Base-by-base conservation (phyloP, 768 basidiomycete species). In the Tephrocybe rancida region DNA sequence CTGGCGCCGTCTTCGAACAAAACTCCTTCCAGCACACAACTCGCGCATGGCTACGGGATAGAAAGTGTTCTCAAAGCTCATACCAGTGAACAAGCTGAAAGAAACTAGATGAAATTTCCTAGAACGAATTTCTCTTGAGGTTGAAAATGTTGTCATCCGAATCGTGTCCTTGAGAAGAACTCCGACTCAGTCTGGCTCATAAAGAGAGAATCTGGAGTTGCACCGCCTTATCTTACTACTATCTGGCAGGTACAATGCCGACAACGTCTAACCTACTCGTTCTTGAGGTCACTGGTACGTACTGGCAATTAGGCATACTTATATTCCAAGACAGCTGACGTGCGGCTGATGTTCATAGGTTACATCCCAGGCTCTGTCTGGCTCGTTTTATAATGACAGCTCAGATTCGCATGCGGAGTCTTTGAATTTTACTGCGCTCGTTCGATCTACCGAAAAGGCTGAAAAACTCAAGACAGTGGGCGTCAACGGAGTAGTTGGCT, bases 331-430 rank as follows among this genome's bases (percentile, higher is more conserved):
- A n/a, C n/a, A n/a, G n/a, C 14, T 37, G 11, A 13, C n/a, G n/a
- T 16, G 10, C 2, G 14, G n/a, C 34, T 1, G 5, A 14, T 5
- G 6, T 24, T 1, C 29, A 19, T 41, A 78, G 80, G 80, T 18
- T 82, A 80, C 63, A 73, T 82, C 48, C 81, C 80, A 3, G 78
- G 79, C 39, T 60, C 76, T 5, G 70, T 27, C 70, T 83, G 24
- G 44, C 64, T n/a, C 74, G 70, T n/a, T 69, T 83, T 44, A 65
- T 81, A n/a, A n/a, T 6, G 52, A 57, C 0, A 76, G 73, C 45
- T 66, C 75, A 0, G 63, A n/a, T n/a, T n/a, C n/a, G n/a, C n/a
- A 73, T 6, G 61, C 66, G 26, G 44, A 60, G 11, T 63, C 65
- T 8, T 71, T 78, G 52, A 66, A 71, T 10, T 73, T 82, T 35